Evolutionary conservation across 257 asterid species (phyloP), one percentile per base, ranked within the genome.

Genomic region (Fraxinus cuspidata): DNA sequence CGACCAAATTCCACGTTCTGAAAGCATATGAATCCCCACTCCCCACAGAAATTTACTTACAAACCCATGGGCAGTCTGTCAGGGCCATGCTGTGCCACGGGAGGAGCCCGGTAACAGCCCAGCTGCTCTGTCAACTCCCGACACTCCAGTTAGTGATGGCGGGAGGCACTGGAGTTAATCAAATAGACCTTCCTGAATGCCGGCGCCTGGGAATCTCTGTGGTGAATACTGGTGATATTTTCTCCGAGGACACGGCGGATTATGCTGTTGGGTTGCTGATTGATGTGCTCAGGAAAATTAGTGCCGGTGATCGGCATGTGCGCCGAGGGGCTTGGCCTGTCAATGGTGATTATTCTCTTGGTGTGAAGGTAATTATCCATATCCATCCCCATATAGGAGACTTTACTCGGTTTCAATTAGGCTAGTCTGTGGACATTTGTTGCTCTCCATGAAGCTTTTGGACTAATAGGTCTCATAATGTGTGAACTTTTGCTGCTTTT

Each of bases 201-300:
- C 34, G 68, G 10, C 70, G 78, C 67, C 69, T 73, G 11, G 80
- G 81, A 27, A 78, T 82, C 18, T 58, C 72, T 0, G 83, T 82
- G n/a, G 58, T 74, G 3, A 82, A 74, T 35, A 65, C 83, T 0
- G 72, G 51, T 18, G 67, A 72, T n/a, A 72, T 87, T 0, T 87
- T 82, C 75, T 89, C 91, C 66, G 81, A 77, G 0, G 94, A 91
- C 44, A 90, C 82, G 31, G 94, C 96, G 5, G 92, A 91, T 73
- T 70, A 81, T 4, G 94, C 89, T 18, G 93, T 89, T 68, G 94
- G 94, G 70, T 84, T 87, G 37, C 81, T 87, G 77, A 75, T 90
- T 74, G 90, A 85, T 47, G 87, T 89, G 51, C 31, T 84, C 34
- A 80, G 96, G 77, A 87, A 71, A 79, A 74, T 89, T 40, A 83